Evolutionary conservation across 129 eudicot genomes (phyloP).

Genomic region (Erigeron canadensis): DNA sequence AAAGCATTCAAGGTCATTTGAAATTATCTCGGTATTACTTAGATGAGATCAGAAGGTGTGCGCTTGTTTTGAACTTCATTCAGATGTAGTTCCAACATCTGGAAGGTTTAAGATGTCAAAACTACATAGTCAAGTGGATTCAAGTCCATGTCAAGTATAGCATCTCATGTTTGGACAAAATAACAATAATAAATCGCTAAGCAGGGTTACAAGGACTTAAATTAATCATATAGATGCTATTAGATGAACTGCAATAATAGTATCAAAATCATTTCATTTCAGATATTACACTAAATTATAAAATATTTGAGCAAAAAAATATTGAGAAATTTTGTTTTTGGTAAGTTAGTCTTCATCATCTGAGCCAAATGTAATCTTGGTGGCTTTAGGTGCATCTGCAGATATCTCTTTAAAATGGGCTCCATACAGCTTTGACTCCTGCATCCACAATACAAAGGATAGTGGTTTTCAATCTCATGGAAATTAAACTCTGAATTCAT

Average conservation of each 20-base stretch:
- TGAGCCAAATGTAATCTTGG: conserved; percentile 72
- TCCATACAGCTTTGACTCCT: conserved; percentile 97
- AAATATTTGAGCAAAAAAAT: background rate
- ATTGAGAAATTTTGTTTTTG: background rate
- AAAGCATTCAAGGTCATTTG: no score
- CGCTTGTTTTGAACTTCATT: no score
- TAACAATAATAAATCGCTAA: no score
- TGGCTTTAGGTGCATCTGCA: conserved; percentile 95
- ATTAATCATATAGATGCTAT: conserved; percentile 13
- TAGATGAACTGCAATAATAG: background rate
- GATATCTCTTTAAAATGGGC: conserved; percentile 93
- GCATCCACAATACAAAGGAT: conserved; percentile 2
- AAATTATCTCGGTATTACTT: no score
- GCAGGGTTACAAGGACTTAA: background rate
- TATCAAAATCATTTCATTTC: conserved; percentile 18
- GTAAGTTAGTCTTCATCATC: conserved; percentile 67
- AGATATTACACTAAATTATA: background rate
- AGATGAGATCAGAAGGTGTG: no score
- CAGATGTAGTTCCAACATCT: no score
- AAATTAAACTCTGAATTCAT: background rate
- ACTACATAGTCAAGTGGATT: no score
- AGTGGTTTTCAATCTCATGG: background rate
- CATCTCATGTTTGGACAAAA: no score
- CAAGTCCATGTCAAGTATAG: no score
- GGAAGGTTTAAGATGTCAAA: no score